A percentile compares a stretch with the other conserved stretches of the same genome.
Evolutionary conservation across 176 grass and related monocot genomes (phyloP).

Genomic region (Thinopyrum elongatum): DNA sequence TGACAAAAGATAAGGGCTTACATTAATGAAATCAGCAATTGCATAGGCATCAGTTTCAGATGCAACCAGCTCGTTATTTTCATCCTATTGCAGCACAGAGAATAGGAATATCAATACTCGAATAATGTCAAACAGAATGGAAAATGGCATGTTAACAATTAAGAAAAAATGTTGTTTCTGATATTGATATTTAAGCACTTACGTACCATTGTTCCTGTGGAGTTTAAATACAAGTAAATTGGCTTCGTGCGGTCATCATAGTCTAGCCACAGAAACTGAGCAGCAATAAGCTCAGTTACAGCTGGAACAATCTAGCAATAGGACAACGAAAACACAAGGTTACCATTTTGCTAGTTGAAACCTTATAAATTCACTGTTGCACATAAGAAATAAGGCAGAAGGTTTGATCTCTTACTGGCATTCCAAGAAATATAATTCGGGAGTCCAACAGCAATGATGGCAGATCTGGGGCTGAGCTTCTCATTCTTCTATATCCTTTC

Average conservation of each 20-base stretch:
- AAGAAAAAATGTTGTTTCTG: not conserved
- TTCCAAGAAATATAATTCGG: constrained; percentile 80
- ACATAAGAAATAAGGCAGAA: not conserved
- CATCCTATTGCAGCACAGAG: constrained; percentile 51
- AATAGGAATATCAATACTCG: constrained; percentile 2
- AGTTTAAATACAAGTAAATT: constrained; percentile 88
- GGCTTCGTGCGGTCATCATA: constrained; percentile 79
- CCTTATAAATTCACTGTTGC: not conserved
- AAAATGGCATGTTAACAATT: not conserved
- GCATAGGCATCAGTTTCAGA: constrained; percentile 75
- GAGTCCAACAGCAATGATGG: constrained; percentile 84
- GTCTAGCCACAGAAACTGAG: constrained; percentile 86
- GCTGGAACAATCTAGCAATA: constrained; percentile 47
- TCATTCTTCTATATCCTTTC: constrained; percentile 57
- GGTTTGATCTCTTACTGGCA: constrained; percentile 60
- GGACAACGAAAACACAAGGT: not conserved
- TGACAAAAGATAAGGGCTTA: constrained; percentile 38
- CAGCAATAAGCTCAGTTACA: constrained; percentile 84
- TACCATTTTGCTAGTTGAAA: constrained; percentile 12
- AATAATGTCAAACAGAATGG: not conserved
- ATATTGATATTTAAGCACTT: not conserved
- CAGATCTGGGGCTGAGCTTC: constrained; percentile 85
- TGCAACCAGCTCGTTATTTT: constrained; percentile 69
- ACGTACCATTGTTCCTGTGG: constrained; percentile 56
- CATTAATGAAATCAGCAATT: constrained; percentile 78